Evolutionary conservation across 2,329 filamentous ascomycete species (phyloP).

Genomic region (Aspergillus neoniger): DNA sequence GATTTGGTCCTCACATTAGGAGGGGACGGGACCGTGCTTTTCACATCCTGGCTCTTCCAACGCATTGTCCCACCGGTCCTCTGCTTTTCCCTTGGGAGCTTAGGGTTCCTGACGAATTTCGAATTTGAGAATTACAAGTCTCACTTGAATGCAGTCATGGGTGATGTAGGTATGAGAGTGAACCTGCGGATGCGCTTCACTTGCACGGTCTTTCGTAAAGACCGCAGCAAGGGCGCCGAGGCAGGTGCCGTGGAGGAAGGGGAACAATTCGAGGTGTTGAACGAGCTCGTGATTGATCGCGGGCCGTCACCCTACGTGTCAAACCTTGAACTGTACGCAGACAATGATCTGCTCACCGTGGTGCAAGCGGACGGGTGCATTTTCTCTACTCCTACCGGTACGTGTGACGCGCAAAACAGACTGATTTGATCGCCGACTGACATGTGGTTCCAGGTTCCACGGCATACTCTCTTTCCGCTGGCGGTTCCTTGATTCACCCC

Average conservation of each 20-base stretch:
- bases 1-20: slow-evolving; percentile 91
- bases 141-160: slow-evolving; percentile 87
- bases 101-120: slow-evolving; percentile 96
- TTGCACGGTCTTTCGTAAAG: slow-evolving; percentile 87
- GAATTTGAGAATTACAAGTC: slow-evolving; percentile 88
- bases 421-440: slow-evolving; percentile 9
- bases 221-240: slow-evolving; percentile 46
- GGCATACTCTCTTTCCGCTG: slow-evolving; percentile 93
- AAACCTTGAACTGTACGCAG: slow-evolving; percentile 92
- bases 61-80: slow-evolving; percentile 90
- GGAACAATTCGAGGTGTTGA: slow-evolving; percentile 96
- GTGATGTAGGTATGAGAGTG: slow-evolving; percentile 91
- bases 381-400: slow-evolving; percentile 90
- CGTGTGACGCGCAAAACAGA: slow-evolving; percentile 19
- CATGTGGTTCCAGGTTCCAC: slow-evolving; percentile 62
- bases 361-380: slow-evolving; percentile 98
- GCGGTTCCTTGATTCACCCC: slow-evolving; percentile 91
- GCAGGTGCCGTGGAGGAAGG: slow-evolving; percentile 73
- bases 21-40: slow-evolving; percentile 95
- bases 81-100: slow-evolving; percentile 85
- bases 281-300: slow-evolving; percentile 97
- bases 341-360: slow-evolving; percentile 90
- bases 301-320: slow-evolving; percentile 96
- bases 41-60: slow-evolving; percentile 96
- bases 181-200: slow-evolving; percentile 99